Evolutionary conservation across 257 asterid genomes (phyloP), one percentile per base, ranked within the genome.

Genomic region (Hygrophila difformis): DNA sequence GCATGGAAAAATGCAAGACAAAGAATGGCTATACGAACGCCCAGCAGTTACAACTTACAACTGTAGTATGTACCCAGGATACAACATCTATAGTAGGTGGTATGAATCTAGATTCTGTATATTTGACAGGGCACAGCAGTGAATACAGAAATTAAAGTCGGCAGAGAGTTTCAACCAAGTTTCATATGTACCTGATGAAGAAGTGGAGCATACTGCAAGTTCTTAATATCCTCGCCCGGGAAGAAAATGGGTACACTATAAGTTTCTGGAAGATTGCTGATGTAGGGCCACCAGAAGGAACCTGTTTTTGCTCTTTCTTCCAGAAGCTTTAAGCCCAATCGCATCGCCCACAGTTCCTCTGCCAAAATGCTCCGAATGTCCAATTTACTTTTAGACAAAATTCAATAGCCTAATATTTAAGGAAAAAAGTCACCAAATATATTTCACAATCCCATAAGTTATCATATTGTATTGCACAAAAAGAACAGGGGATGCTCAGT

Each of bases 331-430:
- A 91, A 57, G 17, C 99, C 96, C 78, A 91, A 53, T 65, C 76
- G 86, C 96, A 86, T 82, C 23, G 96, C 84, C 96, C 96, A 86
- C 37, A 86, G 76, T 68, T 91, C 96, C 77, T 80, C 96, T 89
- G 98, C 66, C 93, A 82, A 88, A n/a, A 88, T 81, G 79, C 95
- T 84, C 82, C 86, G 76, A 76, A 65, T 75, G 67, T 70, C 85
- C 79, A 77, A 61, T 76, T 87, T 73, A 83, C 86, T 85, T 84
- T 60, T 67, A 69, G 59, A 76, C 81, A 70, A 78, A 72, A 78
- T 63, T 78, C 78, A 78, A 75, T 66, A 68, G 69, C 87, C 92
- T 76, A 84, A 56, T 80, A 73, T 67, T 67, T 55, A 53, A 67
- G 57, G 63, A 68, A 49, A 43, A 44, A 26, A 44, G 81, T 79